Conservation (phyloP, 2,329 filamentous ascomycete species). For the Mycogone perniciosa region DNA sequence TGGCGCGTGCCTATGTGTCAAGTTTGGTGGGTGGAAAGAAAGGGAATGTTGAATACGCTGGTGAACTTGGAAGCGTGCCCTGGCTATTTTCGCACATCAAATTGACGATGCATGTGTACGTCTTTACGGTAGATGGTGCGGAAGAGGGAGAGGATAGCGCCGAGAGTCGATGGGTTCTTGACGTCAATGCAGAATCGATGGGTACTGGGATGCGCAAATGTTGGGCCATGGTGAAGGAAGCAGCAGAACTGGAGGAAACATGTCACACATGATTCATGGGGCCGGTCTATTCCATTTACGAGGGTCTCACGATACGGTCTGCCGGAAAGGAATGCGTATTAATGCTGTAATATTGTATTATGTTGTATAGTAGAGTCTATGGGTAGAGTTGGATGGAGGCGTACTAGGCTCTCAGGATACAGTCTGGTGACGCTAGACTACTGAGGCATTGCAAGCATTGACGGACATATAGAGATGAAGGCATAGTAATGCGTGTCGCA, state of each 20-base stretch:
- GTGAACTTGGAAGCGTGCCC: slow-evolving; percentile 45
- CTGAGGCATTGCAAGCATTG: too few relatives aligned
- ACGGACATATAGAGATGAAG: too few relatives aligned
- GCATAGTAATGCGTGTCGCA: too few relatives aligned
- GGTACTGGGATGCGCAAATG: slow-evolving; percentile 54
- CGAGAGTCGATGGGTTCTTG: slow-evolving; percentile 32
- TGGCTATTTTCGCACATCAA: slow-evolving; percentile 54
- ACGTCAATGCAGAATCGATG: slow-evolving; percentile 47
- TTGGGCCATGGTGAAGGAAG: slow-evolving; percentile 39
- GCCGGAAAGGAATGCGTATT: background rate
- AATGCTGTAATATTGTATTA: background rate
- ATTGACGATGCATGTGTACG: slow-evolving; percentile 51
- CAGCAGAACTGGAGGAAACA: background rate
- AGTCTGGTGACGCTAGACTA: too few relatives aligned
- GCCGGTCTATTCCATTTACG: too few relatives aligned
- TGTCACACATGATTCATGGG: too few relatives aligned
- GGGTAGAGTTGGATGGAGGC: too few relatives aligned
- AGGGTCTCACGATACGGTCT: too few relatives aligned
- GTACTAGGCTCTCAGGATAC: too few relatives aligned
- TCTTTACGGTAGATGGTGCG: slow-evolving; percentile 34
- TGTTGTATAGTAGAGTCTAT: background rate
- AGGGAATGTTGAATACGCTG: slow-evolving; percentile 24
- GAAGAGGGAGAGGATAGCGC: slow-evolving; percentile 5
- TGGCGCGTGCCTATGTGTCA: slow-evolving; percentile 31
- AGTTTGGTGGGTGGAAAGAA: slow-evolving; percentile 18